Evolutionary conservation across 495 filamentous ascomycete genomes (phyloP).

Genomic region (Xylaria flabelliformis): DNA sequence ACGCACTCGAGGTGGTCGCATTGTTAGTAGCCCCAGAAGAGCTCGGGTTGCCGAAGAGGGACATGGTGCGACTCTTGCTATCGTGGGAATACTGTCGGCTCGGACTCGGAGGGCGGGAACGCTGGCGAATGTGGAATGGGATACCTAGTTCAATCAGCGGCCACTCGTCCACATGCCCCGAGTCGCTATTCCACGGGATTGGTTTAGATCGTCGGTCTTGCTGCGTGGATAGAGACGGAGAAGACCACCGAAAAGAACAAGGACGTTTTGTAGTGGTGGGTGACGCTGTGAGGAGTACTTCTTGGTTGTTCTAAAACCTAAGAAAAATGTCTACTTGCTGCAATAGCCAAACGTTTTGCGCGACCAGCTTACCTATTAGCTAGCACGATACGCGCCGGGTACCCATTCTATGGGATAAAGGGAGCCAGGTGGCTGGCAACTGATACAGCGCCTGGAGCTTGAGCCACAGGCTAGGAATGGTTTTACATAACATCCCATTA

Average conservation of each 20-base stretch:
- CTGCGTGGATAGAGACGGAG: not conserved
- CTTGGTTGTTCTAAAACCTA: not conserved
- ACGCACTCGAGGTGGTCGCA: constrained; percentile 49
- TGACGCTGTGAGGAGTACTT: not conserved
- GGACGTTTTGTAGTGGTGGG: not conserved
- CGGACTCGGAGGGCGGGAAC: not conserved
- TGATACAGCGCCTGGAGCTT: not conserved
- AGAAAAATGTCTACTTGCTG: not conserved
- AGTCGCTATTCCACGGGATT: constrained; percentile 6
- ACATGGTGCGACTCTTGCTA: constrained; percentile 28
- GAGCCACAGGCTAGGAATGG: constrained; percentile 17
- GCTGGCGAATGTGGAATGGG: constrained; percentile 32
- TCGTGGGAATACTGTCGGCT: constrained; percentile 29
- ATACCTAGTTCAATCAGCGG: constrained; percentile 15
- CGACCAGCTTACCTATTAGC: constrained; percentile 15
- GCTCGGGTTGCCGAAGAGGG: constrained; percentile 44
- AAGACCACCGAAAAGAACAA: not conserved
- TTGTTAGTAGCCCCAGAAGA: constrained; percentile 44
- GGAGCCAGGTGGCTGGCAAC: constrained; percentile 19
- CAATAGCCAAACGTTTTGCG: constrained; percentile 19
- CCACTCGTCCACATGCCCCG: constrained; percentile 28
- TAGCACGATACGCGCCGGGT: not conserved
- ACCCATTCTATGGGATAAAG: not conserved
- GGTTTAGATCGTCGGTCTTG: constrained; percentile 13
- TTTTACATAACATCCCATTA: too few species aligned